Evolutionary conservation across 2,329 filamentous ascomycete genomes (phyloP).

Genomic region (Botryotinia narcissicola): DNA sequence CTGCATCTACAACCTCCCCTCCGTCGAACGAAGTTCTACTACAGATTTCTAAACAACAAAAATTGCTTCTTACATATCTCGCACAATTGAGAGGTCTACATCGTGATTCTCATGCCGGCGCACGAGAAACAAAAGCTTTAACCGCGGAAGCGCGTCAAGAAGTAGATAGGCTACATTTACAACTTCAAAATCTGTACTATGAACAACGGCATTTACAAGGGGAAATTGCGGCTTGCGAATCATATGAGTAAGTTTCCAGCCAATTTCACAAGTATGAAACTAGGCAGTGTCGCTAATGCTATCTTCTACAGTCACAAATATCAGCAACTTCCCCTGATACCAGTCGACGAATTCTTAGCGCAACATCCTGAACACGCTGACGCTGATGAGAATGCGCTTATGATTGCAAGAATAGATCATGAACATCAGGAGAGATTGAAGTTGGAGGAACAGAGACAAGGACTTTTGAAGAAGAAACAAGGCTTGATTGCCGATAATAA

Average conservation of each 20-base stretch:
- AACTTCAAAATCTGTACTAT: conserved; percentile 94
- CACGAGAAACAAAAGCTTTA: conserved; percentile 79
- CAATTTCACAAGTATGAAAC: neutral
- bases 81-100: conserved; percentile 80
- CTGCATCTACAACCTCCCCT: conserved; percentile 45
- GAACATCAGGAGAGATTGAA: conserved; percentile 82
- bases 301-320: conserved; percentile 70
- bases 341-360: conserved; percentile 75
- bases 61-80: conserved; percentile 74
- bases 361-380: conserved; percentile 72
- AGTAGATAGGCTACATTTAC: conserved; percentile 86
- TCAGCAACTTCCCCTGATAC: conserved; percentile 78
- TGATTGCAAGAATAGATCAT: conserved; percentile 87
- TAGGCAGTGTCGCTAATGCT: conserved; percentile 6
- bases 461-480: conserved; percentile 70
- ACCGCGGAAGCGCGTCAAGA: conserved; percentile 87
- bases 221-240: conserved; percentile 87
- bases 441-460: conserved; percentile 79
- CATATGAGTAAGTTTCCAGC: conserved; percentile 73
- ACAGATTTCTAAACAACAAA: conserved; percentile 72
- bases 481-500: conserved; percentile 75
- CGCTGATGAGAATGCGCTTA: conserved; percentile 74
- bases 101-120: conserved; percentile 74
- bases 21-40: conserved; percentile 51
- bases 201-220: conserved; percentile 88